Evolutionary conservation across 202 grass and related monocot genomes (phyloP).

Genomic region (Cymbopogon flexuosus): DNA sequence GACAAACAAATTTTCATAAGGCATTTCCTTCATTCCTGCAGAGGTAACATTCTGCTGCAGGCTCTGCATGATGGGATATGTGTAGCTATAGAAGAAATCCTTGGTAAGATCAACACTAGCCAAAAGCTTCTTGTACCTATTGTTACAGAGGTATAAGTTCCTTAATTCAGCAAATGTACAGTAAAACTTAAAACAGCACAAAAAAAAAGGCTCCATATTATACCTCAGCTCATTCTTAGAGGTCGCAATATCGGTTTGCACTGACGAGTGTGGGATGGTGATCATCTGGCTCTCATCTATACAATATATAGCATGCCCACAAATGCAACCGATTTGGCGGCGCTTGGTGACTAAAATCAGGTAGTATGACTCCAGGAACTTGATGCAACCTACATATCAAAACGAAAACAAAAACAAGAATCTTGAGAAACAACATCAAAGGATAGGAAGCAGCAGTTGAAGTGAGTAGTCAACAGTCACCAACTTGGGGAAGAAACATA

Average conservation of each 20-base stretch:
- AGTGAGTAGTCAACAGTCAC: background rate
- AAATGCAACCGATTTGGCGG: slow-evolving; percentile 79
- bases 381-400: slow-evolving; percentile 68
- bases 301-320: slow-evolving; percentile 80
- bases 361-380: slow-evolving; percentile 93
- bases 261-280: slow-evolving; percentile 67
- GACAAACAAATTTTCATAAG: slow-evolving; percentile 89
- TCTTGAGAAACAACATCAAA: slow-evolving; percentile 5
- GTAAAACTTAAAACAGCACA: background rate
- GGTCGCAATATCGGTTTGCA: slow-evolving; percentile 77
- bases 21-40: slow-evolving; percentile 54
- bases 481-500: background rate
- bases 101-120: slow-evolving; percentile 91
- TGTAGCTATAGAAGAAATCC: slow-evolving; percentile 99
- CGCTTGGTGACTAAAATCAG: slow-evolving; percentile 90
- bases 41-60: slow-evolving; percentile 73
- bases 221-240: slow-evolving; percentile 91
- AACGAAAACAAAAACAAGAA: slow-evolving; percentile 6
- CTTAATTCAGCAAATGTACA: background rate
- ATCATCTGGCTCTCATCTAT: slow-evolving; percentile 91
- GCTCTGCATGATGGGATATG: slow-evolving; percentile 90
- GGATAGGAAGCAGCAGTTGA: background rate
- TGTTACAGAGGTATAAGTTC: slow-evolving; percentile 33
- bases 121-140: slow-evolving; percentile 96
- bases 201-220: background rate